Evolutionary conservation across 768 basidiomycete species (phyloP), one percentile per base, ranked within the genome.

Genomic region (Lentinula raphanica): DNA sequence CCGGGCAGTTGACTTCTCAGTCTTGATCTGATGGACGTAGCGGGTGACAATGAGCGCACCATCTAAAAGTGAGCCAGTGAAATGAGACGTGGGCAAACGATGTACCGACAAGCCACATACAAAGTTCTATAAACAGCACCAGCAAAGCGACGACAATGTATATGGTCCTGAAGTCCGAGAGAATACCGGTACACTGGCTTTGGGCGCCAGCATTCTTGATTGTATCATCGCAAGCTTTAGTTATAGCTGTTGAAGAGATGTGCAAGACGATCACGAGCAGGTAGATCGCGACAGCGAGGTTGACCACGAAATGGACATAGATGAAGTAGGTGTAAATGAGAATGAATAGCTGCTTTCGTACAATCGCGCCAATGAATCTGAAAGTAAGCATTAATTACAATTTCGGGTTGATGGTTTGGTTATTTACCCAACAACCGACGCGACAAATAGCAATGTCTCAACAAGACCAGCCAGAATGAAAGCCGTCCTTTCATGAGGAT

Each of bases 351-450:
- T 83, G 84, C 64, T 87, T 87, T 65, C 81, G 80, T 39, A 82
- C 79, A 55, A 86, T 73, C 0, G 77, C 78, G n/a, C 87, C 87
- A 31, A 85, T 75, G 54, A 88, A 79, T 19, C 86, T 88, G 64
- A 5, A 31, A 15, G 42, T 46, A 11, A 46, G 21, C 48, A 5
- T 5, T 15, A n/a, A 11, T 51, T 21, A 51, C 17, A 6, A 48
- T 48, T 48, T 29, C n/a, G 25, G 27, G 23, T 28, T 9, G 19
- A 59, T n/a, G 21, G 19, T 45, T 32, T 17, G 28, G 42, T 11
- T 23, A 65, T 74, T 58, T 62, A 87, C 86, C 86, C 87, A 7
- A 86, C 62, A 13, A 76, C 69, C 4, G 85, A 87, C 1, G 76
- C 80, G 15, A 76, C 61, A 62, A 82, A 78, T 9, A 88, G 68